Percentiles rank a stretch among this genome's conserved stretches.
Evolutionary conservation across 768 basidiomycete genomes (phyloP).

Genomic region (Galerina sulciceps): DNA sequence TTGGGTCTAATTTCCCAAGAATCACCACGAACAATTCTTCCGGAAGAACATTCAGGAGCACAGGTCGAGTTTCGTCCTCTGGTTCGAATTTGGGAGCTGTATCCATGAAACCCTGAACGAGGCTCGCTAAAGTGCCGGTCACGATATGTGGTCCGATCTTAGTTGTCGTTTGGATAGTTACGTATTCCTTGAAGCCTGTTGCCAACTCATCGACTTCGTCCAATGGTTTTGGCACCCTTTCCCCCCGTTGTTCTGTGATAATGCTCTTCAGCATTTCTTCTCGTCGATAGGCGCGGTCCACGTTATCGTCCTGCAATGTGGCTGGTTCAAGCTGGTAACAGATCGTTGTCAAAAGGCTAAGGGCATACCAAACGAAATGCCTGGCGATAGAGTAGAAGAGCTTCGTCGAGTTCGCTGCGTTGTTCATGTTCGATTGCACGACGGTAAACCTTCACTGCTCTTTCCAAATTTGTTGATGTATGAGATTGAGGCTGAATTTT

Average conservation of each 20-base stretch:
- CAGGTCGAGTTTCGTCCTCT: slow-evolving; percentile 64
- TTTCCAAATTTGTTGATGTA: slow-evolving; percentile 39
- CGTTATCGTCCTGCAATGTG: slow-evolving; percentile 56
- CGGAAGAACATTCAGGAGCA: slow-evolving; percentile 65
- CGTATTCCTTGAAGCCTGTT: slow-evolving; percentile 27
- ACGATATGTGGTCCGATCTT: slow-evolving; percentile 23
- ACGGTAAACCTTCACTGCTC: slow-evolving; percentile 69
- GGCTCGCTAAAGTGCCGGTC: slow-evolving; percentile 46
- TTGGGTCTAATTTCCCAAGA: slow-evolving; percentile 66
- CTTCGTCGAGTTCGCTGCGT: slow-evolving; percentile 73
- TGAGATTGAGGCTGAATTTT: slow-evolving; percentile 17
- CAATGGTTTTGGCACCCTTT: not conserved
- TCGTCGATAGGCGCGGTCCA: slow-evolving; percentile 71
- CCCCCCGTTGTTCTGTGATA: slow-evolving; percentile 27
- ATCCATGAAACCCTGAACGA: slow-evolving; percentile 53
- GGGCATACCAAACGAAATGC: slow-evolving; percentile 68
- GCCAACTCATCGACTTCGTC: slow-evolving; percentile 29
- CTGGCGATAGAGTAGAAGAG: slow-evolving; percentile 74
- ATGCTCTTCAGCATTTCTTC: slow-evolving; percentile 53
- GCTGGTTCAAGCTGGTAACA: slow-evolving; percentile 7
- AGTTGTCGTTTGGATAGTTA: slow-evolving; percentile 26
- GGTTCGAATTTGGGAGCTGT: slow-evolving; percentile 61
- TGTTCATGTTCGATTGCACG: slow-evolving; percentile 78
- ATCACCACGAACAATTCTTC: slow-evolving; percentile 77
- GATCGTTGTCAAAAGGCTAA: not conserved